Evolutionary conservation across 1,284 basidiomycete genomes (phyloP).

Genomic region (Melampsora americana): DNA sequence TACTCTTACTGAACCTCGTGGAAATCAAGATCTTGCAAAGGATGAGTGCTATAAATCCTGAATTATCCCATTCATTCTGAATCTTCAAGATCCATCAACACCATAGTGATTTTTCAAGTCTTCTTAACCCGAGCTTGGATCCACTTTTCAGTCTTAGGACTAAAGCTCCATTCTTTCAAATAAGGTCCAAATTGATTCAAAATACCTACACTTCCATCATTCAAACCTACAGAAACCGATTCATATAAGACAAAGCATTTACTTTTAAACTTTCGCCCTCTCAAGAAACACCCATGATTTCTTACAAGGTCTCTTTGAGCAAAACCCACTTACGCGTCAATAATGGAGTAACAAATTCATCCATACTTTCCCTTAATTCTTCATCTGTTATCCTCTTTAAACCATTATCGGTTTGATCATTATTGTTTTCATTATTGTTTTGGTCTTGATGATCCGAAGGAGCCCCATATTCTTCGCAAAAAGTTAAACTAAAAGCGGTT

Average conservation of each 20-base stretch:
- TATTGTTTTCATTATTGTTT: neutral
- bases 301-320: neutral
- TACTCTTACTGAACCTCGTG: no score
- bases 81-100: no score
- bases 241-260: neutral
- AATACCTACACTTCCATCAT: constrained; percentile 30
- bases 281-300: neutral
- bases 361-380: constrained; percentile 7
- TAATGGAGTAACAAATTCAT: constrained; percentile 21
- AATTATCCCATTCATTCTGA: no score
- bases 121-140: constrained; percentile 16
- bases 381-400: neutral
- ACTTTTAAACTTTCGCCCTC: neutral
- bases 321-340: constrained; percentile 19
- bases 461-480: constrained; percentile 20
- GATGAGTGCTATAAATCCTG: no score
- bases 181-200: constrained; percentile 34
- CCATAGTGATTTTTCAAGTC: neutral
- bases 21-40: no score
- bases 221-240: constrained; percentile 14
- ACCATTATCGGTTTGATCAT: neutral
- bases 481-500: constrained; percentile 62
- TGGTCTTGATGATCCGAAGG: neutral
- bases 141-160: constrained; percentile 21
- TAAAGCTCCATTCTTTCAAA: constrained; percentile 35